Percentiles rank a stretch among this genome's conserved stretches.
Evolutionary conservation across 2,329 filamentous ascomycete genomes (phyloP).

Genomic region (Clonostachys rhizophaga): DNA sequence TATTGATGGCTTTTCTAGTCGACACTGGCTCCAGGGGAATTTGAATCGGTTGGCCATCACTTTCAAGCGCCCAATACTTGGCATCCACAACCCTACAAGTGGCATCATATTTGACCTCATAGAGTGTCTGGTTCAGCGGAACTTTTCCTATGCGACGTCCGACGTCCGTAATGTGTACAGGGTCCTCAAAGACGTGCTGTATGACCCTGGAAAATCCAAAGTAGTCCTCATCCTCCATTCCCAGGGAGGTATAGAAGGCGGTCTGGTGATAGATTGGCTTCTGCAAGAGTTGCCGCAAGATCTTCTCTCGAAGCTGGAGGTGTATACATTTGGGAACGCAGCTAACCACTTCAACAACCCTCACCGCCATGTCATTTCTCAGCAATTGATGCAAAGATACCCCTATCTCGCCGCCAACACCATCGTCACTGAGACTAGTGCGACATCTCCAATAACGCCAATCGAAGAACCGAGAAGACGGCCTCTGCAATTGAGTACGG

Average conservation of each 20-base stretch:
- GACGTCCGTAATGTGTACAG: slow-evolving; percentile 61
- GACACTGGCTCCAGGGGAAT: slow-evolving; percentile 66
- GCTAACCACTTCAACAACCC: slow-evolving; percentile 83
- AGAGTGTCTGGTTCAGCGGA: slow-evolving; percentile 73
- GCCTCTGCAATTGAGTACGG: slow-evolving; percentile 4
- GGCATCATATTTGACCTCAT: slow-evolving; percentile 74
- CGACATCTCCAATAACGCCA: not conserved
- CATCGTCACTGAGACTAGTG: slow-evolving; percentile 22
- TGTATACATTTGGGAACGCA: slow-evolving; percentile 75
- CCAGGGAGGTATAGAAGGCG: slow-evolving; percentile 71
- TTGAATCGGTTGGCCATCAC: slow-evolving; percentile 67
- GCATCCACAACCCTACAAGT: slow-evolving; percentile 71
- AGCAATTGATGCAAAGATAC: slow-evolving; percentile 24
- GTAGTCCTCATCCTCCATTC: slow-evolving; percentile 73
- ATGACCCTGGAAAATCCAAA: slow-evolving; percentile 58
- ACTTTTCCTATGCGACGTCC: slow-evolving; percentile 65
- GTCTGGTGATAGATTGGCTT: slow-evolving; percentile 72
- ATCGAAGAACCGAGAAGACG: too few relatives aligned
- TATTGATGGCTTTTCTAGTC: slow-evolving; percentile 23
- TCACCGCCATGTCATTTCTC: slow-evolving; percentile 42
- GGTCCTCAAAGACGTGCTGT: slow-evolving; percentile 58
- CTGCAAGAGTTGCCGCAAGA: slow-evolving; percentile 66
- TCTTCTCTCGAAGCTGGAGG: slow-evolving; percentile 63
- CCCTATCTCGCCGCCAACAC: slow-evolving; percentile 26
- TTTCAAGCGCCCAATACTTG: slow-evolving; percentile 66